Conservation (phyloP, 257 asterid genomes). For the Lavandula angustifolia region DNA sequence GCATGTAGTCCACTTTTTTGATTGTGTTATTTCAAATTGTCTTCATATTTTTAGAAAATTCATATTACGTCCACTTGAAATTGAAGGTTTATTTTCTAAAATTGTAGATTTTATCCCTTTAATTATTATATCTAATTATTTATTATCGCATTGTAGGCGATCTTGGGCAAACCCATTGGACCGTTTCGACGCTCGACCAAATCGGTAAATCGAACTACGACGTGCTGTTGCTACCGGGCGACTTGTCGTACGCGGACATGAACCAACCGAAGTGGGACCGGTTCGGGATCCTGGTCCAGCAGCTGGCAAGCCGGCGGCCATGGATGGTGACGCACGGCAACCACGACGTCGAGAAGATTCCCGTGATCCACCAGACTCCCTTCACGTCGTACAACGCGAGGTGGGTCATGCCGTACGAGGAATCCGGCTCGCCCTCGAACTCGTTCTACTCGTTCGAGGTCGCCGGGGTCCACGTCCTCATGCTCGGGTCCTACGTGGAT, state of each 20-base stretch:
- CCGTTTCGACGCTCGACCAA: slow-evolving; percentile 52
- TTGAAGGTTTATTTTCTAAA: too few relatives aligned
- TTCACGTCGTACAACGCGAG: slow-evolving; percentile 66
- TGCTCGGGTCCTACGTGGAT: slow-evolving; percentile 71
- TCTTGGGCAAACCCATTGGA: slow-evolving; percentile 61
- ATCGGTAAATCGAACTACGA: slow-evolving; percentile 51
- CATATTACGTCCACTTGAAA: too few relatives aligned
- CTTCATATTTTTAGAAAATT: too few relatives aligned
- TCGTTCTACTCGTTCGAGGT: slow-evolving; percentile 67
- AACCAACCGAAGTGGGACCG: slow-evolving; percentile 62
- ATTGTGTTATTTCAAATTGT: too few relatives aligned
- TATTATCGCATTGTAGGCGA: too few relatives aligned
- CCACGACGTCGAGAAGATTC: slow-evolving; percentile 60
- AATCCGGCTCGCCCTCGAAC: slow-evolving; percentile 60
- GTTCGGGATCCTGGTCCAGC: slow-evolving; percentile 56
- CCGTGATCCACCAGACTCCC: not conserved
- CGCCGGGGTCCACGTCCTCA: slow-evolving; percentile 59
- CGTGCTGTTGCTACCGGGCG: slow-evolving; percentile 60
- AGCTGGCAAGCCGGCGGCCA: slow-evolving; percentile 57
- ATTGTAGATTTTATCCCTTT: too few relatives aligned
- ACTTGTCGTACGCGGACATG: slow-evolving; percentile 57
- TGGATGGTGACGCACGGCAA: slow-evolving; percentile 87
- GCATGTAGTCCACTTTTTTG: too few relatives aligned
- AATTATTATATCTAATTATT: too few relatives aligned
- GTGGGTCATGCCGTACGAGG: slow-evolving; percentile 66